A percentile compares a stretch with the other conserved stretches of the same genome.
Evolutionary conservation across 768 basidiomycete species (phyloP).

Genomic region (Russula sp.): DNA sequence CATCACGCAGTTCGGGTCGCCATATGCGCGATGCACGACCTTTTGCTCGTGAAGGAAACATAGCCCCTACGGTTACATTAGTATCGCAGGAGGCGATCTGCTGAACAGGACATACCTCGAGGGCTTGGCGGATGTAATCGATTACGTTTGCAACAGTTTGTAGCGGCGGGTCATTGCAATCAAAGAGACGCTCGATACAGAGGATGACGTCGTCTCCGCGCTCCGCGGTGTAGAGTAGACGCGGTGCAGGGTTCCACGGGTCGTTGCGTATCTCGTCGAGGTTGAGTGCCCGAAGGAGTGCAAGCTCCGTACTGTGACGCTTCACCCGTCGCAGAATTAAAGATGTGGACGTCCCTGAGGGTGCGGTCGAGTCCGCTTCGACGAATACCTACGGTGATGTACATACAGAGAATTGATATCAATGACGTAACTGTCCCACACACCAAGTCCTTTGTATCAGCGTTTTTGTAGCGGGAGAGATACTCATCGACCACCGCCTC

Average conservation of each 20-base stretch:
- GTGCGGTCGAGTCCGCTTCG: not conserved
- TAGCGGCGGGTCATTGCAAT: slow-evolving; percentile 43
- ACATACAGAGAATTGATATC: not conserved
- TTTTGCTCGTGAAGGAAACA: slow-evolving; percentile 22
- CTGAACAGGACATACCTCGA: slow-evolving; percentile 35
- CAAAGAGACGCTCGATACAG: slow-evolving; percentile 41
- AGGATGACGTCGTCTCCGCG: slow-evolving; percentile 39
- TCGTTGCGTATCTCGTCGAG: slow-evolving; percentile 40
- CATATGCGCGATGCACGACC: slow-evolving; percentile 10
- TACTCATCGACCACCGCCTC: slow-evolving; percentile 23
- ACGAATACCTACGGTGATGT: slow-evolving; percentile 10
- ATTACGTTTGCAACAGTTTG: slow-evolving; percentile 43
- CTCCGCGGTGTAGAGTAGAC: slow-evolving; percentile 40
- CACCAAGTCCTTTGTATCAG: slow-evolving; percentile 14
- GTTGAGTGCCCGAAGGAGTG: slow-evolving; percentile 41
- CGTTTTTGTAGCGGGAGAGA: slow-evolving; percentile 11
- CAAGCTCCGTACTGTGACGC: slow-evolving; percentile 31
- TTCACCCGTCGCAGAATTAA: slow-evolving; percentile 18
- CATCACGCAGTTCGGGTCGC: slow-evolving; percentile 16
- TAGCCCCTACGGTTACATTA: slow-evolving; percentile 3
- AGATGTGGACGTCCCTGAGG: not conserved
- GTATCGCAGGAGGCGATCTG: not conserved
- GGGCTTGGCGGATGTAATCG: slow-evolving; percentile 46
- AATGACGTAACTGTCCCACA: not conserved
- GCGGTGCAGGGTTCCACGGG: slow-evolving; percentile 51